These are phyloP conservation scores for Prunus kanzakura DNA, from an alignment of 306 rosid species.

Conservation along the genomic window DNA sequence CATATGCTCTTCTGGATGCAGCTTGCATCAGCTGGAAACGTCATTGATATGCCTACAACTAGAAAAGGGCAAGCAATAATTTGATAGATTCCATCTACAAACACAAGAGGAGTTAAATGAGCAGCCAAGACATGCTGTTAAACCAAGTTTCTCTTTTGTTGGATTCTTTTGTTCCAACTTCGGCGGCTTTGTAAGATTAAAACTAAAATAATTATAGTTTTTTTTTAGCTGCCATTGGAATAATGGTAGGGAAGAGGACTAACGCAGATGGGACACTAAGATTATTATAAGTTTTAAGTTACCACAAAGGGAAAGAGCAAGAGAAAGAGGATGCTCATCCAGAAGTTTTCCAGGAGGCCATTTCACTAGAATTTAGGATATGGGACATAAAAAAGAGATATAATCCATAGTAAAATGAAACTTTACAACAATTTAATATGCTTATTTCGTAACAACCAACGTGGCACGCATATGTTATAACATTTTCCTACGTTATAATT, in stretches of 20 bases:
- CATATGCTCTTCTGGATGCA: background rate
- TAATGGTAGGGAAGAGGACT: background rate
- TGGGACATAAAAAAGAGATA: background rate
- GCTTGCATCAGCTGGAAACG: slow-evolving; percentile 15
- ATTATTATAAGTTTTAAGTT: background rate
- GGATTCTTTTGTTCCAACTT: slow-evolving; percentile 1
- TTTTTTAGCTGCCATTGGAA: background rate
- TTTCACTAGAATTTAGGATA: background rate
- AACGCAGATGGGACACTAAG: slow-evolving; percentile 1
- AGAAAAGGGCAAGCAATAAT: background rate
- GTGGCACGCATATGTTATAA: too few relatives aligned
- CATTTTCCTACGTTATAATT: too few relatives aligned
- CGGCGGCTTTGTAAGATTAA: background rate
- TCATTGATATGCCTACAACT: background rate
- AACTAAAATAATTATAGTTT: background rate
- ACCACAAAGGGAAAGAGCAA: slow-evolving; percentile 2
- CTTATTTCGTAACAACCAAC: too few relatives aligned
- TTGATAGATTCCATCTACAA: slow-evolving; percentile 16
- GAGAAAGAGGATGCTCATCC: background rate
- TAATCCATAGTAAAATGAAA: background rate
- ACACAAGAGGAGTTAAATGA: slow-evolving; percentile 1
- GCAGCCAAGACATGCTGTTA: slow-evolving; percentile 12
- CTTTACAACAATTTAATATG: background rate
- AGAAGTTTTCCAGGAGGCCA: background rate
- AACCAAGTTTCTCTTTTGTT: background rate